Conservation (phyloP, 192 early-diverging fungal species). For the Martensiomyces pterosporus region DNA sequence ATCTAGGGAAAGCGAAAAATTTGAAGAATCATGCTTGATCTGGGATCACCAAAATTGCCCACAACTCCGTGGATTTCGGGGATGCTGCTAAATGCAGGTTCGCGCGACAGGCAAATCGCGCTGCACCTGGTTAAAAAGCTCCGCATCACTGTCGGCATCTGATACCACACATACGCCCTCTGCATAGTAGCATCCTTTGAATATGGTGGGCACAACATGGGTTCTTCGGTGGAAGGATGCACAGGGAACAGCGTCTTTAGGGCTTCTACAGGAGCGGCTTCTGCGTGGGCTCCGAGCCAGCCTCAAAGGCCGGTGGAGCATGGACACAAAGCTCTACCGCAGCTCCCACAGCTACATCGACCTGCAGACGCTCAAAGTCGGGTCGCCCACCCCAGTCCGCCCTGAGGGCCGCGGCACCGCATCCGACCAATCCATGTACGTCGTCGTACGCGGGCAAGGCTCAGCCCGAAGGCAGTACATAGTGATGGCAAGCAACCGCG, state of each 20-base stretch:
- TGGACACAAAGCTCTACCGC: conserved; percentile 45
- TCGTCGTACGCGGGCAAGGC: conserved; percentile 41
- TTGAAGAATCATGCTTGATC: too few relatives aligned
- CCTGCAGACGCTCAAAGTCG: conserved; percentile 32
- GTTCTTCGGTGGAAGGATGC: conserved; percentile 51
- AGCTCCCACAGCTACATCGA: conserved; percentile 39
- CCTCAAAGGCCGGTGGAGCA: conserved; percentile 46
- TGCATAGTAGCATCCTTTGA: not conserved
- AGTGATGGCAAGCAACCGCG: conserved; percentile 50
- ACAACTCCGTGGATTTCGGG: not conserved
- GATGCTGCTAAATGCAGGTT: not conserved
- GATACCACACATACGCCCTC: not conserved
- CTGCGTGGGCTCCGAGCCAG: conserved; percentile 41
- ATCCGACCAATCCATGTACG: conserved; percentile 43
- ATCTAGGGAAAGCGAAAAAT: too few relatives aligned
- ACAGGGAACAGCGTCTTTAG: conserved; percentile 45
- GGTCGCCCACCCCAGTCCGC: not conserved
- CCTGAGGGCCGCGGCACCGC: conserved; percentile 25
- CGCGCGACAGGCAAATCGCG: too few relatives aligned
- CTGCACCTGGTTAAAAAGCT: too few relatives aligned
- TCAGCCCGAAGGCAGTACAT: conserved; percentile 33
- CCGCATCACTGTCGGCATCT: not conserved
- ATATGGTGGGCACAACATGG: conserved; percentile 42
- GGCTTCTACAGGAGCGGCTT: conserved; percentile 40
- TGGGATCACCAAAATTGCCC: not conserved